Evolutionary conservation across 371 early-diverging fungal species (phyloP).

Genomic region (Aphelidium insulamus): DNA sequence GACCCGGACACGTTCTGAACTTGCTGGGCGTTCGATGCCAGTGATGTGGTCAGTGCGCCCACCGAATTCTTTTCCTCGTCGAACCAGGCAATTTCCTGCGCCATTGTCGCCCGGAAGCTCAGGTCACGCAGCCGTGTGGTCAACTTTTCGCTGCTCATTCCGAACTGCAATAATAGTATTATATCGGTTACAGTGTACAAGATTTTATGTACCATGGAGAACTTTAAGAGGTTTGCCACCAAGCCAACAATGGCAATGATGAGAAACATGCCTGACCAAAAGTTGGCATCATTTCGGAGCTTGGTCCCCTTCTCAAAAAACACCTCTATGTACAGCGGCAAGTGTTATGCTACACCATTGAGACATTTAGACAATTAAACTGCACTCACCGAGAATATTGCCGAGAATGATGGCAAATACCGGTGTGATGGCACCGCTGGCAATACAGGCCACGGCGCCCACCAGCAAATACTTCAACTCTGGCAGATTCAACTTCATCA

Average conservation of each 20-base stretch:
- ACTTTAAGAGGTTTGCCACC: constrained; percentile 19
- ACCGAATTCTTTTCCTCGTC: constrained; percentile 57
- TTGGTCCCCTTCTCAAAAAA: constrained; percentile 15
- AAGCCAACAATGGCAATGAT: constrained; percentile 26
- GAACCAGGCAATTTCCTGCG: constrained; percentile 70
- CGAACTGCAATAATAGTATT: constrained; percentile 5
- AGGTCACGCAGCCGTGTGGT: constrained; percentile 27
- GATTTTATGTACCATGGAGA: constrained; percentile 4
- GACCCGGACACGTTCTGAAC: constrained; percentile 44
- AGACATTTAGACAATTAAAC: background rate
- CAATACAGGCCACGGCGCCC: background rate
- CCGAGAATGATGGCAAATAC: background rate
- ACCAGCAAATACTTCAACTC: too few relatives aligned
- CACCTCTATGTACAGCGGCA: constrained; percentile 21
- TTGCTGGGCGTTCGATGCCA: constrained; percentile 59
- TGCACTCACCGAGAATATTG: background rate
- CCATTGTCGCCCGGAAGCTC: constrained; percentile 29
- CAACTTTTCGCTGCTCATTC: constrained; percentile 20
- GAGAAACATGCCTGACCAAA: constrained; percentile 56
- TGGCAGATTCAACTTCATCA: too few relatives aligned
- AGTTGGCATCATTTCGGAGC: constrained; percentile 21
- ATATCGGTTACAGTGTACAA: background rate
- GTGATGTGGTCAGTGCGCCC: constrained; percentile 56
- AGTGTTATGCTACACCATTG: constrained; percentile 11
- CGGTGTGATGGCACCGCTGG: background rate